phyloP scores from a whole-genome alignment of 257 asterid species.

The Petunia axillaris region DNA sequence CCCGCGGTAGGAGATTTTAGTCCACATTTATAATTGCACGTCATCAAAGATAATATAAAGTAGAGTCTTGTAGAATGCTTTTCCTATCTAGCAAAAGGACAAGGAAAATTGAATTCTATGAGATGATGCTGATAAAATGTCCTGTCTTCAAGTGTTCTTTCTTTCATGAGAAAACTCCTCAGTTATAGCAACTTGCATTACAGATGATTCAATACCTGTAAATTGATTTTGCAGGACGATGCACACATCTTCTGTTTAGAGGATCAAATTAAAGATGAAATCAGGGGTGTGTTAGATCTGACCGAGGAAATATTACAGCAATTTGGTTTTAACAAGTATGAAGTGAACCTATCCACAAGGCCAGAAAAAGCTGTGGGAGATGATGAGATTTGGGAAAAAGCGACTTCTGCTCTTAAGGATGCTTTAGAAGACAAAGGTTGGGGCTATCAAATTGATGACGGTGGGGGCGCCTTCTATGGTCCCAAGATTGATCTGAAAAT shows the following conservation, averaged over 20 bases:
- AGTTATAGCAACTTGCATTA: background rate
- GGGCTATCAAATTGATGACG: slow-evolving; percentile 84
- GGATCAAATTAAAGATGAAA: slow-evolving; percentile 90
- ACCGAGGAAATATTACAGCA: slow-evolving; percentile 87
- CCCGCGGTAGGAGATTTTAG: background rate
- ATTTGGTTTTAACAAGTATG: slow-evolving; percentile 88
- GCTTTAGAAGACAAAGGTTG: slow-evolving; percentile 92
- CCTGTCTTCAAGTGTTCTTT: background rate
- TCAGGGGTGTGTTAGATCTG: slow-evolving; percentile 88
- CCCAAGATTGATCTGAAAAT: slow-evolving; percentile 97
- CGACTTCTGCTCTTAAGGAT: slow-evolving; percentile 82
- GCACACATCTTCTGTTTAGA: slow-evolving; percentile 96
- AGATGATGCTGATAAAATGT: slow-evolving; percentile 3
- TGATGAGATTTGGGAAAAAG: slow-evolving; percentile 85
- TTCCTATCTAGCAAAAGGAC: background rate
- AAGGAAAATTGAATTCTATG: background rate
- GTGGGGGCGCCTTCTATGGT: slow-evolving; percentile 99
- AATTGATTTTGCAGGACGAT: slow-evolving; percentile 69
- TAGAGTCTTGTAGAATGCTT: background rate
- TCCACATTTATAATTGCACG: background rate
- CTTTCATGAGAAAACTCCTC: background rate
- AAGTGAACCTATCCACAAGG: slow-evolving; percentile 93
- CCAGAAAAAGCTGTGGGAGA: slow-evolving; percentile 92
- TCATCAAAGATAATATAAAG: background rate
- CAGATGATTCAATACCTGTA: background rate